Conservation (phyloP, 495 filamentous ascomycete species). For the Parachaetomium inaequale region DNA sequence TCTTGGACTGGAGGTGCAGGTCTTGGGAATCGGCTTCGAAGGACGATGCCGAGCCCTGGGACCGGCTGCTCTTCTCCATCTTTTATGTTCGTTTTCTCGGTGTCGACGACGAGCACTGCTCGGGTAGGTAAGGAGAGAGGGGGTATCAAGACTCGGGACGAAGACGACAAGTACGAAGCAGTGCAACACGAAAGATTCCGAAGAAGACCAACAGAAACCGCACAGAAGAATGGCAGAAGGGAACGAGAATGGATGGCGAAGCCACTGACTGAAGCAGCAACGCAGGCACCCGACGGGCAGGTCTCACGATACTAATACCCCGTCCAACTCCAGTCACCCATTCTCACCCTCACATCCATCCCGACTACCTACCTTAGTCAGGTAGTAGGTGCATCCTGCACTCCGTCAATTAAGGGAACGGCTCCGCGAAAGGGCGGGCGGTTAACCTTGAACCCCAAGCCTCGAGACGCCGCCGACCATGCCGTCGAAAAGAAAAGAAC, state of each 20-base stretch:
- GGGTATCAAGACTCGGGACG: slow-evolving; percentile 1
- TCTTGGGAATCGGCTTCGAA: slow-evolving; percentile 41
- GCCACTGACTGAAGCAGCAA: slow-evolving; percentile 2
- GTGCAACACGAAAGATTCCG: slow-evolving; percentile 8
- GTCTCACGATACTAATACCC: slow-evolving; percentile 18
- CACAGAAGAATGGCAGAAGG: slow-evolving; percentile 1
- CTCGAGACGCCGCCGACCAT: background rate
- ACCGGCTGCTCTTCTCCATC: slow-evolving; percentile 25
- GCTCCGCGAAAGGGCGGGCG: background rate
- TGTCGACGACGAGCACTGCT: slow-evolving; percentile 16
- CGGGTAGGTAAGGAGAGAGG: background rate
- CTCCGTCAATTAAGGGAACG: background rate
- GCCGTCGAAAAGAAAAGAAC: background rate
- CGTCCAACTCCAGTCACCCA: slow-evolving; percentile 2
- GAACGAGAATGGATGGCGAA: slow-evolving; percentile 2
- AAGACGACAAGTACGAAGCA: background rate
- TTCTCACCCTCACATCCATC: background rate
- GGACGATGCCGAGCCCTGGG: slow-evolving; percentile 28
- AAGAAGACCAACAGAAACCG: slow-evolving; percentile 13
- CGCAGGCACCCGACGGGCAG: slow-evolving; percentile 7
- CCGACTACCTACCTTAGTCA: background rate
- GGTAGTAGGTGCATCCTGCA: background rate
- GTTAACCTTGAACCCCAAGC: slow-evolving; percentile 1
- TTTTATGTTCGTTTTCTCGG: slow-evolving; percentile 6
- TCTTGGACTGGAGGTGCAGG: slow-evolving; percentile 35